Base-by-base conservation (phyloP, 202 grass and related monocot genomes). In the Digitaria exilis region DNA sequence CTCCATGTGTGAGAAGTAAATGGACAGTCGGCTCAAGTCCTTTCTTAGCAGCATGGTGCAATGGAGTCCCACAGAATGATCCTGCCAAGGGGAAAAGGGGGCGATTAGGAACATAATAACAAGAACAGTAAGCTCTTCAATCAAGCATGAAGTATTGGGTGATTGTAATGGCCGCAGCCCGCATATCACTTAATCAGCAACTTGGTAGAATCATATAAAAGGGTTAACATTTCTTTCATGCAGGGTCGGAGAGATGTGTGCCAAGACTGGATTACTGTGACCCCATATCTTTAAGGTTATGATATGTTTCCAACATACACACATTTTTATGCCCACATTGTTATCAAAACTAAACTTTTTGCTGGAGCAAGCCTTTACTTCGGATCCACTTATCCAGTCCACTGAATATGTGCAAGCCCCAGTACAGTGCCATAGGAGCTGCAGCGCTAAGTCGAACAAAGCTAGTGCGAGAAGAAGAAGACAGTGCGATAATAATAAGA, bases 21-120 rank as follows among this genome's bases (percentile, higher is more conserved):
- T 94, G 85, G 51, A 96, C 86, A 83, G 87, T 94, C 77, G 72
- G 84, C 74, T 91, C 93, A 55, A 90, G 83, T 1, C 91, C 93
- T 83, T 86, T 96, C 76, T 99, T 96, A 29, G 96, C 88, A 90
- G 96, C 96, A 94, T 94, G 96, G 76, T 99, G 96, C 87, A 96
- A 83, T 81, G 93, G 81, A 49, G 93, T 99, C 84, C 93, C 89
- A 17, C 81, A 85, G 82, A 92, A 73, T 46, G 87, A 83, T 68
- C 96, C 88, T 99, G 37, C 28, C 61, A 80, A 29, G 62, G 71
- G 15, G 73, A 12, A 78, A 28, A 30, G 16, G 28, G 26, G 46
- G 18, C 3, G 21, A 64, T 65, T n/a, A 77, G 30, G 42, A 48
- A 48, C 7, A 3, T 9, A 35, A 24, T 24, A 41, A 75, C 0